Evolutionary conservation across 2,329 filamentous ascomycete genomes (phyloP).

Genomic region (Conoideocrella luteorostrata): DNA sequence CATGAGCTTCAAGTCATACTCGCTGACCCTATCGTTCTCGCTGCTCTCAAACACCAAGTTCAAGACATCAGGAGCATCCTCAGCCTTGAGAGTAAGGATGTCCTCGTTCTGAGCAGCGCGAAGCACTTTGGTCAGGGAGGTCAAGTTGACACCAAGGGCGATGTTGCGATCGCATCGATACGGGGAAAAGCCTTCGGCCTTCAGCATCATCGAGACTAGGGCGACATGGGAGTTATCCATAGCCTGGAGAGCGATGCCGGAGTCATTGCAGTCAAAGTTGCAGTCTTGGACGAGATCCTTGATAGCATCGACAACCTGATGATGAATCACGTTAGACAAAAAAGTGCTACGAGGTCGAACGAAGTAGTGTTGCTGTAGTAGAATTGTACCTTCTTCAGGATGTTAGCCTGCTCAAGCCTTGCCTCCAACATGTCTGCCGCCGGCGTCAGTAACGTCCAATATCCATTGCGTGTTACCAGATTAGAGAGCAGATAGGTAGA

Average conservation of each 20-base stretch:
- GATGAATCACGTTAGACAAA: background rate
- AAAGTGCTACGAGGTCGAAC: too few species aligned
- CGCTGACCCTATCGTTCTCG: conserved; percentile 84
- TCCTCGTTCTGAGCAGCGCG: conserved; percentile 92
- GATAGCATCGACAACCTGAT: conserved; percentile 92
- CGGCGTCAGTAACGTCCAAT: conserved; percentile 4
- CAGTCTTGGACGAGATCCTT: conserved; percentile 99
- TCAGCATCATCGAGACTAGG: conserved; percentile 97
- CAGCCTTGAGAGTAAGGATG: conserved; percentile 91
- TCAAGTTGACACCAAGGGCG: conserved; percentile 93
- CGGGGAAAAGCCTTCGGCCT: conserved; percentile 86
- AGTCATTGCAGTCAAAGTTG: conserved; percentile 99
- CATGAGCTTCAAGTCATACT: conserved; percentile 99
- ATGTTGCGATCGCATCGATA: conserved; percentile 99
- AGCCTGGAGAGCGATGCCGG: conserved; percentile 92
- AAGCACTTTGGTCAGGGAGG: conserved; percentile 93
- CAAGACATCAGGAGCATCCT: conserved; percentile 91
- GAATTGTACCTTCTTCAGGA: conserved; percentile 82
- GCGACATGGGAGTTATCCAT: conserved; percentile 99
- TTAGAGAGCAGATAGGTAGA: too few species aligned
- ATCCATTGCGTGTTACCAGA: too few species aligned
- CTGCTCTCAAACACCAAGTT: conserved; percentile 93
- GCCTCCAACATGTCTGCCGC: conserved; percentile 79
- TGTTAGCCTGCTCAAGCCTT: conserved; percentile 85
- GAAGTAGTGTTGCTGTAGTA: too few species aligned